These are phyloP conservation scores for Exophiala sp. DNA, from an alignment of 2,329 filamentous ascomycete genomes.

Conservation along the genomic window DNA sequence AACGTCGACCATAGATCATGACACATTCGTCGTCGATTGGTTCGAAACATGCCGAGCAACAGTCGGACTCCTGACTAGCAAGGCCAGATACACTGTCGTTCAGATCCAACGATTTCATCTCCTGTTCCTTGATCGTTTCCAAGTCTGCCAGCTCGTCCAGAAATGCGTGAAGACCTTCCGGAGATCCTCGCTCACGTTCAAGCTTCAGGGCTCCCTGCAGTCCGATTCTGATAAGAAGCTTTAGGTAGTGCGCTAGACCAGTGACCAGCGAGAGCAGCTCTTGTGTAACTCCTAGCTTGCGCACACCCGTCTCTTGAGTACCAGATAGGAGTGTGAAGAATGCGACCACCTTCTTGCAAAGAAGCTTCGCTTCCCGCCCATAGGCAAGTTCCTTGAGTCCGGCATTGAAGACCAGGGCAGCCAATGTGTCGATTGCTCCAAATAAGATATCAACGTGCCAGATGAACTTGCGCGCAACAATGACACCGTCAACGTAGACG, in stretches of 20 bases:
- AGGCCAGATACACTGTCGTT: conserved; percentile 60
- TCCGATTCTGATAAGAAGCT: conserved; percentile 93
- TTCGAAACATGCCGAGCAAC: conserved; percentile 72
- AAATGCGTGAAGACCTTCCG: conserved; percentile 74
- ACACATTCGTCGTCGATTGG: conserved; percentile 94
- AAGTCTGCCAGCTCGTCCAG: conserved; percentile 76
- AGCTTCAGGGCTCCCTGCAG: conserved; percentile 87
- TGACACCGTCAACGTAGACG: conserved; percentile 87
- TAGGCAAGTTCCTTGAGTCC: conserved; percentile 84
- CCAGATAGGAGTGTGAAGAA: conserved; percentile 95
- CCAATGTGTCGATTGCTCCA: conserved; percentile 76
- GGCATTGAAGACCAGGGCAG: conserved; percentile 61
- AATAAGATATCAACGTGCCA: conserved; percentile 93
- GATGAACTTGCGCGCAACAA: conserved; percentile 94
- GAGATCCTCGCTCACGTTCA: conserved; percentile 71
- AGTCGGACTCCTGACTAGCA: conserved; percentile 72
- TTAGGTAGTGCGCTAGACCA: conserved; percentile 92
- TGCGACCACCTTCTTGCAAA: conserved; percentile 99
- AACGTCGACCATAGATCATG: conserved; percentile 65
- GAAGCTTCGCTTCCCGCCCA: conserved; percentile 88
- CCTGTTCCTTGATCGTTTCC: conserved; percentile 68
- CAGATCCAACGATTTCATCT: conserved; percentile 58
- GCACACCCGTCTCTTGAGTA: conserved; percentile 81
- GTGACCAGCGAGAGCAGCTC: conserved; percentile 97
- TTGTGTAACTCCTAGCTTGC: conserved; percentile 92